These are phyloP conservation scores for Naganishia randhawae DNA, from an alignment of 768 basidiomycete species.

Conservation along the genomic window DNA sequence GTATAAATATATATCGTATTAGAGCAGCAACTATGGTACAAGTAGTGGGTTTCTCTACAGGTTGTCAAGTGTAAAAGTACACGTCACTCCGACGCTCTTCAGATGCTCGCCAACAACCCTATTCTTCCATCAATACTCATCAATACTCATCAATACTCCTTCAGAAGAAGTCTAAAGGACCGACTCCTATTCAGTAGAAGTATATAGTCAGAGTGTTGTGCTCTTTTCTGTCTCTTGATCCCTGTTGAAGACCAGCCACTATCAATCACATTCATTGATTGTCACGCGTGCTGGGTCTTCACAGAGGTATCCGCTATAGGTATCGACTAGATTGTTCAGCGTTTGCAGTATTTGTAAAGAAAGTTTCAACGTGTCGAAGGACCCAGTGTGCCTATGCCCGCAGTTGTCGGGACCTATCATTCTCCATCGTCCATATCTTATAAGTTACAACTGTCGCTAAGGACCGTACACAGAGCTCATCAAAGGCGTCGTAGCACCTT, in stretches of 20 bases:
- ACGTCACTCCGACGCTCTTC: not conserved
- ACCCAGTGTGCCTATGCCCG: no score
- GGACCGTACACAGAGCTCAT: conserved; percentile 16
- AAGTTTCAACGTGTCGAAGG: no score
- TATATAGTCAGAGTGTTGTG: not conserved
- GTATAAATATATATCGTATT: no score
- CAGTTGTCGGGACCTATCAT: no score
- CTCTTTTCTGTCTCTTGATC: not conserved
- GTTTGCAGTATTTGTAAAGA: no score
- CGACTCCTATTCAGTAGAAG: not conserved
- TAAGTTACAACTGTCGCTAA: not conserved
- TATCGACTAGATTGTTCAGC: no score
- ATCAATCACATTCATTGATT: not conserved
- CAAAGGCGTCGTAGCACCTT: conserved; percentile 5
- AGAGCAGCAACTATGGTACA: no score
- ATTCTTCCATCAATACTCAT: not conserved
- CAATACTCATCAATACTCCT: no score
- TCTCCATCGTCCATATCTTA: no score
- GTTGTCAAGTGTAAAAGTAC: not conserved
- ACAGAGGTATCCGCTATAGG: no score
- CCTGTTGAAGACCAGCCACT: not conserved
- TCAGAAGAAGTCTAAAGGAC: not conserved
- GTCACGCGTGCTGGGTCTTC: not conserved
- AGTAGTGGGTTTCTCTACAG: no score
- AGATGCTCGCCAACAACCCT: not conserved